These are phyloP conservation scores for Ustilago cynodontis DNA, from an alignment of 1,284 basidiomycete species.

Conservation along the genomic window DNA sequence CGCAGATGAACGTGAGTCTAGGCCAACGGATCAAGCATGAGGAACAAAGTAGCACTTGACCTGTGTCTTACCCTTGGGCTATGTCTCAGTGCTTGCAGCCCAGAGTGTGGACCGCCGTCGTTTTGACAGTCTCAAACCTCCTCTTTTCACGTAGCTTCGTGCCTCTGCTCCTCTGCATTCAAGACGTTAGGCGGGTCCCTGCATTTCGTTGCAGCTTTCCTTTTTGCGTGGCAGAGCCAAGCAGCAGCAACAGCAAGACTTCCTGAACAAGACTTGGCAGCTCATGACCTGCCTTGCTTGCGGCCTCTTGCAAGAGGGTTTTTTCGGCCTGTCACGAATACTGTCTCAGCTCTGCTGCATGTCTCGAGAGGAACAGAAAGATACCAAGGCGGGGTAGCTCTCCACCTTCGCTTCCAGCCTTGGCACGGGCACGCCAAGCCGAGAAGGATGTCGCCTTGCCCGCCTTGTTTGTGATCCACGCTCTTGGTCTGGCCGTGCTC, in stretches of 20 bases:
- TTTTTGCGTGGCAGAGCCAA: too few species aligned
- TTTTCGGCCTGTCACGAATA: background rate
- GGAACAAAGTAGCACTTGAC: too few species aligned
- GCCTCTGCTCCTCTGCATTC: too few species aligned
- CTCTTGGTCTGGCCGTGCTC: background rate
- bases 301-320: background rate
- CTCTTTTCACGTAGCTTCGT: slow-evolving; percentile 1
- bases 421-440: background rate
- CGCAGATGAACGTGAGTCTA: background rate
- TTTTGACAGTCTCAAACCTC: background rate
- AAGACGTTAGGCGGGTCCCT: background rate
- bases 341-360: slow-evolving; percentile 4
- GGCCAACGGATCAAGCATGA: too few species aligned
- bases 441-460: background rate
- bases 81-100: too few species aligned
- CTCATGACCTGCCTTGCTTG: background rate
- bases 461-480: background rate
- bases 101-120: too few species aligned
- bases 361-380: background rate
- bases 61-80: too few species aligned
- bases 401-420: background rate
- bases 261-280: background rate
- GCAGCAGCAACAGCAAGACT: background rate
- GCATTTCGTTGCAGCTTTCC: slow-evolving; percentile 1
- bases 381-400: background rate